Conservation (phyloP, 2,329 filamentous ascomycete genomes). For the Diaporthe helianthi region DNA sequence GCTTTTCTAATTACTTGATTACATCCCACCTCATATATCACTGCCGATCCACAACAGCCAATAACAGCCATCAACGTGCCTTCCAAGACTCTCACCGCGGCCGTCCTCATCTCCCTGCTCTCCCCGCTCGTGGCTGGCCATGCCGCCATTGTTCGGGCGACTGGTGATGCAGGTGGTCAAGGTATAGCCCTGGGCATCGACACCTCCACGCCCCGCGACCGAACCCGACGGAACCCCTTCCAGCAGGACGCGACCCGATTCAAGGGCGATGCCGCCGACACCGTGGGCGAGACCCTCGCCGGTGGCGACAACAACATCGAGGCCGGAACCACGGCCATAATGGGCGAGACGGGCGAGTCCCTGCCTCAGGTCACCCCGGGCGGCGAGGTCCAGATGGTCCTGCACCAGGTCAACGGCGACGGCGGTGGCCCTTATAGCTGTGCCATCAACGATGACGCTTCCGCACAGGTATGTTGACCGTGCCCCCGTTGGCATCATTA, state of each 20-base stretch:
- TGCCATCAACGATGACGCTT: conserved; percentile 68
- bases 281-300: conserved; percentile 50
- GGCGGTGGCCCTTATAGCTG: conserved; percentile 71
- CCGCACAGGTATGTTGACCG: conserved; percentile 44
- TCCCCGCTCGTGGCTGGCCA: conserved; percentile 64
- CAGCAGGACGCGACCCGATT: conserved; percentile 71
- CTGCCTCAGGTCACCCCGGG: conserved; percentile 67
- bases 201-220: conserved; percentile 65
- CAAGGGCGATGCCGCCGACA: conserved; percentile 45
- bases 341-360: conserved; percentile 60
- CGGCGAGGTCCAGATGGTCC: conserved; percentile 65
- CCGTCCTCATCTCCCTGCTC: conserved; percentile 48
- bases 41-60: not conserved
- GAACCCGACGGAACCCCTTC: conserved; percentile 66
- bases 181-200: conserved; percentile 61
- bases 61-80: not conserved
- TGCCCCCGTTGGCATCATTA: no score
- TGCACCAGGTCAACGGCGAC: conserved; percentile 73
- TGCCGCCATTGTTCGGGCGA: conserved; percentile 64
- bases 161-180: conserved; percentile 63
- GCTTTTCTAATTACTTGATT: not conserved
- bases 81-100: conserved; percentile 11
- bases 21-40: not conserved
- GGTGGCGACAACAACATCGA: conserved; percentile 64
- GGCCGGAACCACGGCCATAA: conserved; percentile 62